Evolutionary conservation across 352 stramenopile genomes (phyloP).

Genomic region (Phytophthora ramorum): DNA sequence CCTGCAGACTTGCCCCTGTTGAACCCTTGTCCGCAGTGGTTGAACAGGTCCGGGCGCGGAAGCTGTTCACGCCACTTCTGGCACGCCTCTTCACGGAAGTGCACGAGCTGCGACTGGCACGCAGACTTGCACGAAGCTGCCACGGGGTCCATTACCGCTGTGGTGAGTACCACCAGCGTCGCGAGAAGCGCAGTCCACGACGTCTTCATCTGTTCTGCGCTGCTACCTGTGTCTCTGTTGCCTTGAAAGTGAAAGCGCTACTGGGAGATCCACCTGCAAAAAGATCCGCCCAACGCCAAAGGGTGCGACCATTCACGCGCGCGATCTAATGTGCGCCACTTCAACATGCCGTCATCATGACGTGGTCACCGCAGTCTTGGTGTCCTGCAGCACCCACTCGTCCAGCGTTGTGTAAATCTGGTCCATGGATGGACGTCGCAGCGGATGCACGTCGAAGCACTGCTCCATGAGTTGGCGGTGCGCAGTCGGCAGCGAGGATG

Average conservation of each 20-base stretch:
- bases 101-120: conserved; percentile 53
- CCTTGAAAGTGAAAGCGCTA: conserved; percentile 21
- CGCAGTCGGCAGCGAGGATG: conserved; percentile 38
- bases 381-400: conserved; percentile 63
- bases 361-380: conserved; percentile 14
- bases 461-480: conserved; percentile 64
- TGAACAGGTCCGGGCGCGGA: conserved; percentile 59
- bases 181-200: conserved; percentile 27
- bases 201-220: conserved; percentile 36
- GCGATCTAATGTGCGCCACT: conserved; percentile 38
- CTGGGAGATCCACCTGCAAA: not conserved
- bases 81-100: conserved; percentile 46
- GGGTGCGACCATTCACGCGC: conserved; percentile 9
- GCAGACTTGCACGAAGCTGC: conserved; percentile 33
- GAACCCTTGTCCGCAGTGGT: conserved; percentile 56
- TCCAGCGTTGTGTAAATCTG: conserved; percentile 73
- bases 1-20: conserved; percentile 45
- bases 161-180: conserved; percentile 16
- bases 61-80: conserved; percentile 51
- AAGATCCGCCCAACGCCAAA: conserved; percentile 11
- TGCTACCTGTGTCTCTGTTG: conserved; percentile 1
- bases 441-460: conserved; percentile 69
- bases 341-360: conserved; percentile 1
- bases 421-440: conserved; percentile 66
- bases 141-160: conserved; percentile 11